Evolutionary conservation across 345 rosid species (phyloP).

Genomic region (Populus euphratica): DNA sequence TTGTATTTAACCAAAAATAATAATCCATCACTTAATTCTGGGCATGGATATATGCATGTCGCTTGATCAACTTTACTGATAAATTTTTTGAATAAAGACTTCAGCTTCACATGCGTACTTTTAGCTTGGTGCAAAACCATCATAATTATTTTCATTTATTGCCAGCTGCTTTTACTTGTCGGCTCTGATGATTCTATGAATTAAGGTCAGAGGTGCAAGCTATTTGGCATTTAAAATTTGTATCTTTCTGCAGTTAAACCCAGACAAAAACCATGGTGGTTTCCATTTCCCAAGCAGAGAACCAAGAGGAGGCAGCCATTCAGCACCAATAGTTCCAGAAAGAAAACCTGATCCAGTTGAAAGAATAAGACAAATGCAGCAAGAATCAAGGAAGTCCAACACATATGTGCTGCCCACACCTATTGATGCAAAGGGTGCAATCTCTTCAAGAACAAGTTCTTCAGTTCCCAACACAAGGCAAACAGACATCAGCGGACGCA

Average conservation of each 20-base stretch:
- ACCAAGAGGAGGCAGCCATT: constrained; percentile 57
- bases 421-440: constrained; percentile 41
- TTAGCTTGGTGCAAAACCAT: background rate
- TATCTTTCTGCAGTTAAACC: constrained; percentile 40
- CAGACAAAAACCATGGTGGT: constrained; percentile 51
- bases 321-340: constrained; percentile 84
- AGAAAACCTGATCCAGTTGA: constrained; percentile 61
- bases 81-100: background rate
- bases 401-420: constrained; percentile 88
- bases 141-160: background rate
- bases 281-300: constrained; percentile 36
- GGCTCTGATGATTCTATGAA: background rate
- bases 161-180: background rate
- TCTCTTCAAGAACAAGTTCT: constrained; percentile 39
- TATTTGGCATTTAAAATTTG: background rate
- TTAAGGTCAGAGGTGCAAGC: background rate
- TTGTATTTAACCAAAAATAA: background rate
- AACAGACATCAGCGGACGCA: constrained; percentile 33
- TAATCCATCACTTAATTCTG: background rate
- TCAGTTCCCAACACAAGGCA: constrained; percentile 43
- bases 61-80: background rate
- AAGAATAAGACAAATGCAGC: constrained; percentile 50
- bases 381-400: constrained; percentile 41
- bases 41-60: background rate
- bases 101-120: background rate